Conservation (phyloP, 2,329 filamentous ascomycete species). For the Colletotrichum camelliae region DNA sequence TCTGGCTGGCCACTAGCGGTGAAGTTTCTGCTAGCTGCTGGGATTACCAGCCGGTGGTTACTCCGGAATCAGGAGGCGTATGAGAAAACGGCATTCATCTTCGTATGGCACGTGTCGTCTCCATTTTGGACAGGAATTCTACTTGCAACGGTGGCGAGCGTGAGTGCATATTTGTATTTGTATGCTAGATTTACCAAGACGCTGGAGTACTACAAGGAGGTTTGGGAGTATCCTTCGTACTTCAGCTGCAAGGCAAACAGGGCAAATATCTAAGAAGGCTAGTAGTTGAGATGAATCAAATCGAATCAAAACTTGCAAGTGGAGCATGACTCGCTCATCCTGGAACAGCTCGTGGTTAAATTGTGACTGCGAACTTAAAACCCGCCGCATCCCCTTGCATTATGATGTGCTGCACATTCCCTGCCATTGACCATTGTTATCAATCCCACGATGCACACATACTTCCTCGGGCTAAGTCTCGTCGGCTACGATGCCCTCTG, state of each 20-base stretch:
- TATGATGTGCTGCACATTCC: background rate
- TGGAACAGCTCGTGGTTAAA: accelerated
- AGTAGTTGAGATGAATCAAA: background rate
- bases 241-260: background rate
- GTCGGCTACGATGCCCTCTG: background rate
- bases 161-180: background rate
- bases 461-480: constrained; percentile 3
- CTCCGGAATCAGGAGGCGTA: background rate
- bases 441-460: background rate
- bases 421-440: background rate
- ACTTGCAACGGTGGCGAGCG: background rate
- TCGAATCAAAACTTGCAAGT: background rate
- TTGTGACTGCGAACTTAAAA: background rate
- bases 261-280: background rate
- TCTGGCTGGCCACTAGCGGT: background rate
- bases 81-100: background rate
- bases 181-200: background rate
- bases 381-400: background rate
- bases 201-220: constrained; percentile 1
- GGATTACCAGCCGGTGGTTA: background rate
- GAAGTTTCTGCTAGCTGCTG: background rate
- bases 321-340: background rate
- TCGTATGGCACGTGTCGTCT: background rate
- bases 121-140: background rate
- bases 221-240: constrained; percentile 4